Conservation (phyloP, 177 flowering plant genomes). For the Vitis hybrid region DNA sequence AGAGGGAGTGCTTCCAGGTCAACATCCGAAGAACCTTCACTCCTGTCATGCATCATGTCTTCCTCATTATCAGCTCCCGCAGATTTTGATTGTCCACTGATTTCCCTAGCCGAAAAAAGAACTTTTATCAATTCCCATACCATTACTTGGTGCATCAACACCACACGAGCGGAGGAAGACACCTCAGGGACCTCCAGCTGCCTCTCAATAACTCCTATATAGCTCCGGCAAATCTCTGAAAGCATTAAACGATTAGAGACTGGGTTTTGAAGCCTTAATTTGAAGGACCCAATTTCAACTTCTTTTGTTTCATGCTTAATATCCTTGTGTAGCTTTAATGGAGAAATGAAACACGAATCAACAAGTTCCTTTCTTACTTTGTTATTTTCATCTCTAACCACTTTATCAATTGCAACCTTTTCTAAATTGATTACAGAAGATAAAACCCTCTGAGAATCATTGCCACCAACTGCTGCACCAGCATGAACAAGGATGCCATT, state of each 20-base stretch:
- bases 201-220: conserved; percentile 65
- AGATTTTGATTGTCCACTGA: conserved; percentile 32
- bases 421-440: conserved; percentile 82
- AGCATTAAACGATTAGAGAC: conserved; percentile 57
- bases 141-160: conserved; percentile 85
- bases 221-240: conserved; percentile 75
- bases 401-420: conserved; percentile 82
- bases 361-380: conserved; percentile 72
- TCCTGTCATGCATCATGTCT: conserved; percentile 77
- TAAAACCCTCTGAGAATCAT: conserved; percentile 33
- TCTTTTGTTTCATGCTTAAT: conserved; percentile 52
- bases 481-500: conserved; percentile 82
- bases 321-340: conserved; percentile 69
- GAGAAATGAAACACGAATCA: conserved; percentile 67
- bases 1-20: conserved; percentile 83
- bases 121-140: conserved; percentile 95
- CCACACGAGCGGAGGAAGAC: conserved; percentile 52
- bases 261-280: conserved; percentile 68
- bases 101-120: conserved; percentile 70
- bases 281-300: conserved; percentile 55
- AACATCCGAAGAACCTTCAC: conserved; percentile 54
- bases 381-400: conserved; percentile 72
- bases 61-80: conserved; percentile 64
- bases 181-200: conserved; percentile 77
- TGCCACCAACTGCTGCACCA: conserved; percentile 56